These are phyloP conservation scores for Dipteronia sinensis DNA, from an alignment of 345 rosid species.

Conservation along the genomic window DNA sequence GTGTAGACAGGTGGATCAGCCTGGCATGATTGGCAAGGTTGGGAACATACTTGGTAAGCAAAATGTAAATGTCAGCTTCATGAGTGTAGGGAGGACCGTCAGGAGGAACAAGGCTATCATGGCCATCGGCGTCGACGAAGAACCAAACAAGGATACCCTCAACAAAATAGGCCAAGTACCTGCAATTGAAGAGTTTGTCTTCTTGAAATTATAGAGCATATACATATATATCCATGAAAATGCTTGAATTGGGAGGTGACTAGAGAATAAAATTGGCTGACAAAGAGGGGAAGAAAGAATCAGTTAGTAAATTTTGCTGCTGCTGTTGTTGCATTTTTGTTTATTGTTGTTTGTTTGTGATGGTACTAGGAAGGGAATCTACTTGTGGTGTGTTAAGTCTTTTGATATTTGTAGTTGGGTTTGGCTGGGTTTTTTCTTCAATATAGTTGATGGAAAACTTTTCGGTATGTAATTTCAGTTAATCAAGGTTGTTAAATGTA, in stretches of 20 bases:
- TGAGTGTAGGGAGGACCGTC: conserved; percentile 80
- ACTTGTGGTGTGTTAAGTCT: too few species aligned
- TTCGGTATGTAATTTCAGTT: too few species aligned
- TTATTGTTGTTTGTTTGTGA: too few species aligned
- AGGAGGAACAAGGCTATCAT: conserved; percentile 66
- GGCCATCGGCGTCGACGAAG: conserved; percentile 93
- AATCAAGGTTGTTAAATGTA: too few species aligned
- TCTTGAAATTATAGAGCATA: conserved; percentile 46
- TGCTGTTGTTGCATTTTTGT: background rate
- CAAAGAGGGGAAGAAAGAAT: background rate
- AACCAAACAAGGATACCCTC: conserved; percentile 59
- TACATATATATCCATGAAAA: background rate
- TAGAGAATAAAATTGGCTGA: background rate
- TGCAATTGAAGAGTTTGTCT: conserved; percentile 78
- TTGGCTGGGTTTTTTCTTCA: too few species aligned
- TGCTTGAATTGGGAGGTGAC: background rate
- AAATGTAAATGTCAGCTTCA: conserved; percentile 78
- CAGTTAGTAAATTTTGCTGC: background rate
- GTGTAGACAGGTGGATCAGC: conserved; percentile 82
- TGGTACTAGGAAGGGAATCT: too few species aligned
- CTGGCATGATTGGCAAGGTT: conserved; percentile 82
- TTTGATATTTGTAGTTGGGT: too few species aligned
- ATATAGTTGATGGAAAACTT: too few species aligned
- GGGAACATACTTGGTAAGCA: conserved; percentile 73
- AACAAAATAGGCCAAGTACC: conserved; percentile 55